Conservation (phyloP, 179 eudicot genomes). For the Heliamphora pulchella region DNA sequence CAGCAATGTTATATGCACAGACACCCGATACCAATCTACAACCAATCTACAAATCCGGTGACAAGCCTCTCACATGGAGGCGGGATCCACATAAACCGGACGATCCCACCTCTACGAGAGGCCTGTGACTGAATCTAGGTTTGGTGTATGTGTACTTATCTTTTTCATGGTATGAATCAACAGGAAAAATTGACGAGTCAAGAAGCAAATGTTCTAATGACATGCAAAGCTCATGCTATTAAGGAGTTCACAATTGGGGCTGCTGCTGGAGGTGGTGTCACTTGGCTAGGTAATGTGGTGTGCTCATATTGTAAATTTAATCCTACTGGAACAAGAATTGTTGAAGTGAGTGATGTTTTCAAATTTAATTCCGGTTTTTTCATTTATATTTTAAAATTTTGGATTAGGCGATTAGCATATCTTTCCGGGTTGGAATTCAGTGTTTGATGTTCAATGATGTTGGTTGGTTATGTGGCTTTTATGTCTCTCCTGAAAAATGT, state of each 20-base stretch:
- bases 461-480: background rate
- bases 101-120: too few relatives aligned
- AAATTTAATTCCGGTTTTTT: background rate
- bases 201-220: constrained; percentile 31
- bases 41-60: too few relatives aligned
- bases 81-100: too few relatives aligned
- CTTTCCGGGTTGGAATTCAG: background rate
- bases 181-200: constrained; percentile 32
- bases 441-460: background rate
- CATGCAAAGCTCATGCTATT: constrained; percentile 30
- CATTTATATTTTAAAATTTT: background rate
- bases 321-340: background rate
- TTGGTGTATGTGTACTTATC: too few relatives aligned
- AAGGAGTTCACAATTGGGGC: constrained; percentile 26
- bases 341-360: background rate
- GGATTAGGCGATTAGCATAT: too few relatives aligned
- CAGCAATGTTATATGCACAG: too few relatives aligned
- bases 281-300: constrained; percentile 26
- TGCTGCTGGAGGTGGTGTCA: constrained; percentile 20
- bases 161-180: background rate
- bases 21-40: too few relatives aligned
- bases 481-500: background rate
- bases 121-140: too few relatives aligned
- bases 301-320: background rate
- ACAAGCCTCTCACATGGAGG: too few relatives aligned